Conservation (phyloP, 768 basidiomycete genomes). For the Xanthoconium stramineum region DNA sequence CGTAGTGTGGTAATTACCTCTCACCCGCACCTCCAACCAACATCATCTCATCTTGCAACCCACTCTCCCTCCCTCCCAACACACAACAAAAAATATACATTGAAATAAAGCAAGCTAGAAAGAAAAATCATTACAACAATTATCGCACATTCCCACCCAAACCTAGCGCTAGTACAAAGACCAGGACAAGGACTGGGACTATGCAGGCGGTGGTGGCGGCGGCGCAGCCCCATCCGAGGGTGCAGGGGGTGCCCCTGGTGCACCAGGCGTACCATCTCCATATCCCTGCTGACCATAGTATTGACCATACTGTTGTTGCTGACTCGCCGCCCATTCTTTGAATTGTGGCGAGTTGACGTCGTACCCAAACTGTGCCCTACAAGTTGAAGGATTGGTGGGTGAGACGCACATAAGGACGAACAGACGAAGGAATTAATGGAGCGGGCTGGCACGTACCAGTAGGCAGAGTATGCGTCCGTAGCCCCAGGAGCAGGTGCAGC, state of each 20-base stretch:
- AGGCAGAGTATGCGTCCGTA: constrained; percentile 56
- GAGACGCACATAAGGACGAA: neutral
- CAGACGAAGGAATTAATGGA: neutral
- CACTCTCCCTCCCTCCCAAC: neutral
- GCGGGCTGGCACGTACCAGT: constrained; percentile 46
- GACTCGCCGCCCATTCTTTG: constrained; percentile 70
- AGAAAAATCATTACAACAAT: constrained; percentile 21
- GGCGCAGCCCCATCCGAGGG: constrained; percentile 17
- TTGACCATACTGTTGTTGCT: constrained; percentile 68
- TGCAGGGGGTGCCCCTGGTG: constrained; percentile 26
- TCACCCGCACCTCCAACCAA: neutral
- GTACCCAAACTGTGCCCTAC: constrained; percentile 81
- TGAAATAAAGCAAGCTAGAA: constrained; percentile 31
- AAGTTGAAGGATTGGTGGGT: neutral
- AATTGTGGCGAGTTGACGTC: constrained; percentile 81
- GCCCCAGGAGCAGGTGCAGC: constrained; percentile 40
- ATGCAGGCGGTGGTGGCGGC: constrained; percentile 27
- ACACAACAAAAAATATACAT: constrained; percentile 23
- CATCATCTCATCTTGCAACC: neutral
- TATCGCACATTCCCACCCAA: neutral
- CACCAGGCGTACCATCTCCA: constrained; percentile 13
- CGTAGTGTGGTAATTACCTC: neutral
- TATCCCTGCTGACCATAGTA: constrained; percentile 68
- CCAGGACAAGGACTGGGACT: neutral
- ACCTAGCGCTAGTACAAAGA: neutral